Evolutionary conservation across 345 rosid species (phyloP), one percentile per base, ranked within the genome.

Genomic region (Gossypium rotundifolium): DNA sequence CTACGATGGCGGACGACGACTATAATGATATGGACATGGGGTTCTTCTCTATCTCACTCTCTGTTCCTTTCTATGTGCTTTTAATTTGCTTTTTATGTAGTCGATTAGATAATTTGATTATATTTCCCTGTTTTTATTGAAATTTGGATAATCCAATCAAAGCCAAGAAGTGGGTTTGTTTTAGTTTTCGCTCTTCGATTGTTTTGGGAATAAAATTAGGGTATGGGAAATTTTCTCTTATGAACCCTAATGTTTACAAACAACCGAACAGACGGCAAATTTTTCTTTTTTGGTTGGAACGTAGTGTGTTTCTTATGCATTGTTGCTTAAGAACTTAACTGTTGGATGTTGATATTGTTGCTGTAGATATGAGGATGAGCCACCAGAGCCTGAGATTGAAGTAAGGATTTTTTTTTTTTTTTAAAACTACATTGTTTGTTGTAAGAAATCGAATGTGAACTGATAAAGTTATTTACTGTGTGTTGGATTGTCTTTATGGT

Each of bases 361-460:
- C 60, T 85, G 74, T 84, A 90, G 97, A 52, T 92, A 94, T 22
- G 97, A 88, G 70, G 98, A 94, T 25, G 98, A 91, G 85, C 97
- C 97, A 42, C 76, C 80, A 11, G 94, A 94, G 90, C 93, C 97
- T 57, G 96, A 94, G 48, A 80, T 89, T 54, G 98, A 94, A 69
- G 98, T 91, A 71, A 74, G 87, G 68, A 44, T 51, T 57, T 57
- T 55, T 57, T 20, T 10, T 55, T 55, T 20, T 54, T 55, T 22
- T 22, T 22, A 2, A 33, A 33, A 6, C 0, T 33, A 2, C 38
- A 58, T 58, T 58, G 63, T 58, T 76, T 40, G 0, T 7, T n/a
- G 14, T 9, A 42, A 60, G 33, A 9, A 17, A 2, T 49, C 12
- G 23, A 14, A n/a, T 71, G n/a, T 51, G 40, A 16, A 33, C 11